Evolutionary conservation across 176 grass and related monocot species (phyloP).

Genomic region (Triticum aestivum): DNA sequence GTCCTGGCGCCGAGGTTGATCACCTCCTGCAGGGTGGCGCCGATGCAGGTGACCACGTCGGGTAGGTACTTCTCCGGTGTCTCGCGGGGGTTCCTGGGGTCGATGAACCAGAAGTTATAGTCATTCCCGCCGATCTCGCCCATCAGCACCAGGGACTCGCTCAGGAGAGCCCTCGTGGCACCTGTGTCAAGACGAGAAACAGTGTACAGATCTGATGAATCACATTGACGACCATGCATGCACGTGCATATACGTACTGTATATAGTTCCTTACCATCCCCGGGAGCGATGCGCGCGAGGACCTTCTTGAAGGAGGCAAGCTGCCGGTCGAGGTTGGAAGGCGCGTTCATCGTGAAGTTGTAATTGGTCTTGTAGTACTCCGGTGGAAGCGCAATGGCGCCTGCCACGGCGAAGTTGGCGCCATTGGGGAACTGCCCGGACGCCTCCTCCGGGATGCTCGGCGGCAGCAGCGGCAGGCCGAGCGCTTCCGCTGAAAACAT

Average conservation of each 20-base stretch:
- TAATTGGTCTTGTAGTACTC: not conserved
- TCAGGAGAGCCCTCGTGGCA: not conserved
- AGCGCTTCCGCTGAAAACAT: not conserved
- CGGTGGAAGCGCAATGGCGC: not conserved
- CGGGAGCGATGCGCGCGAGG: not conserved
- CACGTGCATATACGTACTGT: not conserved
- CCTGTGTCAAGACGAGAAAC: not conserved
- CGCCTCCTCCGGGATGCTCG: not conserved
- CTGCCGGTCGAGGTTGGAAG: not conserved
- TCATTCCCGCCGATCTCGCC: slow-evolving; percentile 67
- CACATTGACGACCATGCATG: not conserved
- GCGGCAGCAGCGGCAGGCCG: not conserved
- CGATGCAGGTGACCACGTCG: not conserved
- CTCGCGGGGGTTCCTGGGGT: not conserved
- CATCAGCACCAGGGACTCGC: slow-evolving; percentile 31
- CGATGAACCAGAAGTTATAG: slow-evolving; percentile 41
- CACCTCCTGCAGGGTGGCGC: not conserved
- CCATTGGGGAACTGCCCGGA: not conserved
- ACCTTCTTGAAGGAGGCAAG: not conserved
- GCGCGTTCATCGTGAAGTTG: not conserved
- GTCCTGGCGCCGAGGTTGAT: not conserved
- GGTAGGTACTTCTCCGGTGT: not conserved
- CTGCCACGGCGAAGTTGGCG: not conserved
- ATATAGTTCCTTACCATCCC: not conserved
- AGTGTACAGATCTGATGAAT: not conserved